These are phyloP conservation scores for Podaxis carcinomalis DNA, from an alignment of 768 basidiomycete genomes.

Conservation along the genomic window DNA sequence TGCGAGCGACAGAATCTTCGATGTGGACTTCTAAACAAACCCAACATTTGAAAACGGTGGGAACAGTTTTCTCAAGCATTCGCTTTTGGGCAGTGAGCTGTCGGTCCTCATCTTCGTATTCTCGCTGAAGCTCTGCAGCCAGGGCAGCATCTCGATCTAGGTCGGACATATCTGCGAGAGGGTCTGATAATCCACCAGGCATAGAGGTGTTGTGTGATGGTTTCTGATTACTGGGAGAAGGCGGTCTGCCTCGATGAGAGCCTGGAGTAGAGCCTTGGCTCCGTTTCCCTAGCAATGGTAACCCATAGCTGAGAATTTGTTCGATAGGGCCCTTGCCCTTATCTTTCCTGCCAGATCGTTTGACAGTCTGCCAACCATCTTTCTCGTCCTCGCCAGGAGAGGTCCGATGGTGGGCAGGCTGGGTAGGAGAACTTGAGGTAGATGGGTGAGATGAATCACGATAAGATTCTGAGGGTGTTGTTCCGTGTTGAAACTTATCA, in stretches of 20 bases:
- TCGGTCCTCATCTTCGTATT: slow-evolving; percentile 3
- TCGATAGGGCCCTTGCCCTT: slow-evolving; percentile 1
- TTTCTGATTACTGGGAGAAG: background rate
- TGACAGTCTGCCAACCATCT: slow-evolving; percentile 7
- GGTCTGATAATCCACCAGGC: background rate
- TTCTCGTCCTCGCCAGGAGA: background rate
- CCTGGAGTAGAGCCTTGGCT: background rate
- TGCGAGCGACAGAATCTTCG: slow-evolving; percentile 33
- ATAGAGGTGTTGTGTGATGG: background rate
- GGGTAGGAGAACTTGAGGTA: background rate
- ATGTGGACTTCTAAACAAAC: slow-evolving; percentile 44
- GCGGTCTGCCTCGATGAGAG: background rate
- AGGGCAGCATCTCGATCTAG: slow-evolving; percentile 3
- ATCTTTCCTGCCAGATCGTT: background rate
- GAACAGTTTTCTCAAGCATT: background rate
- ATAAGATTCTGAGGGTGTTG: background rate
- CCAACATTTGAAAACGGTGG: slow-evolving; percentile 32
- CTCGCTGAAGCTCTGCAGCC: slow-evolving; percentile 4
- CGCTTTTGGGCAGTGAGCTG: background rate
- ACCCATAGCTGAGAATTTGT: background rate
- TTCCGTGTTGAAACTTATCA: background rate
- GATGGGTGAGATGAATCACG: background rate
- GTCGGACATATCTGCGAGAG: background rate
- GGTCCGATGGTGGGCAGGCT: background rate
- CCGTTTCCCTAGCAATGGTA: background rate